Evolutionary conservation across 2,329 filamentous ascomycete species (phyloP).

Genomic region (Trichoderma oligosporum): DNA sequence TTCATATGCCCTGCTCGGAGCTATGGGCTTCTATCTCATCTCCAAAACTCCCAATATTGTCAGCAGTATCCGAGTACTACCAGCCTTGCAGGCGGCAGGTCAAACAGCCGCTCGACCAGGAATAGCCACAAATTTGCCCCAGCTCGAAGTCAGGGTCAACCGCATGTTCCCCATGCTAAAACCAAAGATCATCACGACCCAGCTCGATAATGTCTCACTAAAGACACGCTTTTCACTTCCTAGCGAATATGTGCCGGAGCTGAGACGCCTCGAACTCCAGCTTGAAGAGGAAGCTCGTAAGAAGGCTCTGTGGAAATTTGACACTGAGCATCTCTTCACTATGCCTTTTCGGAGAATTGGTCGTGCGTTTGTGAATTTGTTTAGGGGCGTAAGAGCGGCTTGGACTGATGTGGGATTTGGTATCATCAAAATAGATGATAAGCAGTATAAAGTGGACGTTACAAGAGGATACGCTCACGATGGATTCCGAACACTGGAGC

Average conservation of each 20-base stretch:
- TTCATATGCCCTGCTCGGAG: conserved; percentile 57
- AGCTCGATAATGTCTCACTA: conserved; percentile 34
- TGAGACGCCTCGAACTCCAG: conserved; percentile 31
- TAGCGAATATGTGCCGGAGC: conserved; percentile 36
- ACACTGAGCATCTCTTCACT: conserved; percentile 54
- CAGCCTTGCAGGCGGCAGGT: conserved; percentile 35
- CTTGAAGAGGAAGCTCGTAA: conserved; percentile 37
- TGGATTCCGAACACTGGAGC: conserved; percentile 55
- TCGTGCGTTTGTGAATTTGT: conserved; percentile 41
- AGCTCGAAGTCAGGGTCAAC: conserved; percentile 52
- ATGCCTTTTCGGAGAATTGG: conserved; percentile 52
- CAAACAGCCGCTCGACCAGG: conserved; percentile 18
- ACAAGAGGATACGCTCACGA: conserved; percentile 56
- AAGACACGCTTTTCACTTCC: conserved; percentile 39
- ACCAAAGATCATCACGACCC: conserved; percentile 40
- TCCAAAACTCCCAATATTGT: conserved; percentile 57
- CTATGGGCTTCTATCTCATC: conserved; percentile 58
- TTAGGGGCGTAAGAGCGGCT: conserved; percentile 45
- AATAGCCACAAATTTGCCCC: conserved; percentile 31
- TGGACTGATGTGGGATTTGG: conserved; percentile 56
- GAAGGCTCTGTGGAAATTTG: conserved; percentile 45
- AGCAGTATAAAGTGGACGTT: conserved; percentile 56
- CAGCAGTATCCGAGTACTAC: conserved; percentile 53
- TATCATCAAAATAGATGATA: conserved; percentile 45
- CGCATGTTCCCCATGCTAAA: conserved; percentile 48